Conservation (phyloP, 208 protist genomes). For the Acanthamoeba sp. region DNA sequence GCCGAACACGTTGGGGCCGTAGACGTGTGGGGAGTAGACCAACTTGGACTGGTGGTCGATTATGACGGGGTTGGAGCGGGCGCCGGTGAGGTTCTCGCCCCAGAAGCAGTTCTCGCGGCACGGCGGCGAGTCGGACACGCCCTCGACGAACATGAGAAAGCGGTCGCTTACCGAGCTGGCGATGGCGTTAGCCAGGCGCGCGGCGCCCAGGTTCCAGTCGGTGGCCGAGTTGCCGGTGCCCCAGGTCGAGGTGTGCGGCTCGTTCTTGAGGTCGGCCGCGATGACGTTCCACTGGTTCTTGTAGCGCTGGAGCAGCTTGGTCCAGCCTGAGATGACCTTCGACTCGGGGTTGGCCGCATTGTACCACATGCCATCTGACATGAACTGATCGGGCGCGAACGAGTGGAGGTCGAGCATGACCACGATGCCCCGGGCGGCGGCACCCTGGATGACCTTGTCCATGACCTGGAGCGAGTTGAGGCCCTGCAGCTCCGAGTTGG, state of each 20-base stretch:
- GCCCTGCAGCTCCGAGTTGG: conserved; percentile 61
- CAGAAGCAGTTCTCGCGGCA: conserved; percentile 50
- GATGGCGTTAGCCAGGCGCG: background rate
- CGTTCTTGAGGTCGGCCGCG: conserved; percentile 33
- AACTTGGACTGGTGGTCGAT: conserved; percentile 38
- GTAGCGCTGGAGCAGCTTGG: background rate
- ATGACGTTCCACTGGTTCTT: conserved; percentile 60
- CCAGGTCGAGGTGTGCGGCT: conserved; percentile 39
- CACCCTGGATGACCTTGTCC: background rate
- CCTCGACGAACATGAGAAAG: conserved; percentile 12
- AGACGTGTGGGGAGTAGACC: conserved; percentile 71
- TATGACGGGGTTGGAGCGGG: background rate
- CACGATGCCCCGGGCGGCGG: conserved; percentile 10
- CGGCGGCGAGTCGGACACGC: background rate
- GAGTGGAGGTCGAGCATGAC: conserved; percentile 47
- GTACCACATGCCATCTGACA: conserved; percentile 57
- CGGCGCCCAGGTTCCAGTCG: conserved; percentile 16
- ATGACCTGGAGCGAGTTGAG: background rate
- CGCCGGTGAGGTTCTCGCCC: conserved; percentile 75
- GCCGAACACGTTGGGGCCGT: conserved; percentile 61
- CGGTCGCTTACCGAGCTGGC: background rate
- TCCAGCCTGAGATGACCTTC: conserved; percentile 11
- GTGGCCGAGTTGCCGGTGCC: background rate
- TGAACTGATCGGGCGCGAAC: background rate
- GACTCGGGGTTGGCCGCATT: conserved; percentile 2